Evolutionary conservation across 2,329 filamentous ascomycete species (phyloP).

Genomic region (Dactylellina haptotyla): DNA sequence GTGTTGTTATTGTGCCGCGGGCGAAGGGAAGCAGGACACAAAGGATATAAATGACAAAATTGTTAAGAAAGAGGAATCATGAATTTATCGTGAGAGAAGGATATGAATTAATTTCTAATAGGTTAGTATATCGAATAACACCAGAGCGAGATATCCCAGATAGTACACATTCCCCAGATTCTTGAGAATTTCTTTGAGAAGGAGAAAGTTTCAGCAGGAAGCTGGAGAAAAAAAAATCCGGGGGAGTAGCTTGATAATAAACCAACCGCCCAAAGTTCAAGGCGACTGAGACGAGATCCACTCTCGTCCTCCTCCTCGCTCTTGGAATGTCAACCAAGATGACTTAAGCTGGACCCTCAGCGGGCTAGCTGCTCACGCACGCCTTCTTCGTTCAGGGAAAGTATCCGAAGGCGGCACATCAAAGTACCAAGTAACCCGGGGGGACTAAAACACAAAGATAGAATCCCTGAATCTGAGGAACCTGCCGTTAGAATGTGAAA

Average conservation of each 20-base stretch:
- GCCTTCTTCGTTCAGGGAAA: constrained; percentile 52
- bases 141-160: constrained; percentile 52
- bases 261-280: constrained; percentile 43
- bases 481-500: constrained; percentile 43
- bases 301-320: too few species aligned
- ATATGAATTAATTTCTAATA: constrained; percentile 1
- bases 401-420: constrained; percentile 52
- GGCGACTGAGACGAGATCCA: constrained; percentile 48
- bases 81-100: constrained; percentile 5
- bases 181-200: constrained; percentile 27
- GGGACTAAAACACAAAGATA: not conserved
- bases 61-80: constrained; percentile 21
- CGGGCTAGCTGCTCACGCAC: constrained; percentile 13
- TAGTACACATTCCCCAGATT: constrained; percentile 54
- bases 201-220: constrained; percentile 43
- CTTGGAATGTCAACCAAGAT: constrained; percentile 48
- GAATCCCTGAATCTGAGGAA: constrained; percentile 1
- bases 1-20: constrained; percentile 38
- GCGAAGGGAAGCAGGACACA: constrained; percentile 32
- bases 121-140: constrained; percentile 53
- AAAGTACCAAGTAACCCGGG: constrained; percentile 16
- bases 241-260: constrained; percentile 54
- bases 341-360: constrained; percentile 35
- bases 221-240: constrained; percentile 44
- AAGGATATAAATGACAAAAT: constrained; percentile 16